Base-by-base conservation (phyloP, 2,329 filamentous ascomycete genomes). In the Pseudogymnoascus pannorum region DNA sequence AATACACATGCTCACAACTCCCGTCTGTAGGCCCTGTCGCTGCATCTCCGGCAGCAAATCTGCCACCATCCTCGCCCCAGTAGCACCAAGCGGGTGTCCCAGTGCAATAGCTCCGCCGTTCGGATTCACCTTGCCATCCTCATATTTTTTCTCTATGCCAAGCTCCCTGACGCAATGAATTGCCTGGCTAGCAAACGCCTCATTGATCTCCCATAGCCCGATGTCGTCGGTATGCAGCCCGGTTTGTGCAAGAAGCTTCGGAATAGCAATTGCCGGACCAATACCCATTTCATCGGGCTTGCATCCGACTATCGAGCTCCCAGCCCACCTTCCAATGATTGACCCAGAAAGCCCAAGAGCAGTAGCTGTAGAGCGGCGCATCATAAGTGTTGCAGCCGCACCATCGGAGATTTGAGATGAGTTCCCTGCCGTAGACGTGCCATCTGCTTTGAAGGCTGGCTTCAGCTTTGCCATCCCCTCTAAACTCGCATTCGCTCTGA, bases 81-180 rank as follows among this genome's bases (percentile, higher is more conserved):
- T 97, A 31, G 92, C 92, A 54, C 93, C 92, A 1, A 97, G 81
- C 5, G 92, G 92, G 73, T 97, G 93, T 1, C 93, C 93, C 22
- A 97, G 77, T n/a, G 93, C 92, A 73, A 97, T 96, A 2, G 92
- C 93, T 31, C 93, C 92, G 64, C 93, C 93, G 69, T 95, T 92
- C 0, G 91, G 91, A 75, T 97, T 97, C 16, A 97, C 88, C 75
- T 83, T 87, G 6, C 83, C 84, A 61, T 83, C 75, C 67, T 87
- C 81, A 76, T 79, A 85, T 66, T 70, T 83, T 69, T 76, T 72
- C 72, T 86, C 86, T 18, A 93, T 76, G 0, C 86, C 88, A 9
- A 94, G 72, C 69, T 85, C 81, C 63, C 91, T 78, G 51, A 93
- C 76, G 68, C 88, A 92, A 75, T 96, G 81, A 4, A 88, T 74